Conservation (phyloP, 2,329 filamentous ascomycete genomes). For the Colletotrichum agaves region DNA sequence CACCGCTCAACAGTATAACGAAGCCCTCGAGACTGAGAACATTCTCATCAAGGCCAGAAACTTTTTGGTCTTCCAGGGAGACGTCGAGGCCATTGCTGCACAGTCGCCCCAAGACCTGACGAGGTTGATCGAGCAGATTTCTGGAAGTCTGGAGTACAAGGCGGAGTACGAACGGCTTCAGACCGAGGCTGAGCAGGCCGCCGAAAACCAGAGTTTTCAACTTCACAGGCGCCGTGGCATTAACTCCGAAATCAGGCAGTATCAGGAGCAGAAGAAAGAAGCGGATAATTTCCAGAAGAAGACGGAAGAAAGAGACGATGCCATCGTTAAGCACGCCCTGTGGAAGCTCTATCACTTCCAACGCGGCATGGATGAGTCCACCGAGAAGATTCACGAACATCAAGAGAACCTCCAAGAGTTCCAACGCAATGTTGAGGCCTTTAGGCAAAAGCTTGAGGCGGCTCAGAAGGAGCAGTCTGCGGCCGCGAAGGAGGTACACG, state of each 20-base stretch:
- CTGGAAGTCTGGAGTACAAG: slow-evolving; percentile 94
- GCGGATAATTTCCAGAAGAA: slow-evolving; percentile 94
- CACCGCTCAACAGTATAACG: slow-evolving; percentile 91
- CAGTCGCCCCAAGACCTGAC: slow-evolving; percentile 96
- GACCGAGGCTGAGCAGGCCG: slow-evolving; percentile 83
- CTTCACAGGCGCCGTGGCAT: slow-evolving; percentile 91
- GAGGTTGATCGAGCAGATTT: slow-evolving; percentile 95
- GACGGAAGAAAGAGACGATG: slow-evolving; percentile 88
- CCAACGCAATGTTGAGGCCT: slow-evolving; percentile 86
- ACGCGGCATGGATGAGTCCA: slow-evolving; percentile 90
- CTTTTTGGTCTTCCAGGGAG: slow-evolving; percentile 97
- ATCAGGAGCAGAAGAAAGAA: slow-evolving; percentile 95
- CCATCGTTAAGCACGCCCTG: slow-evolving; percentile 90
- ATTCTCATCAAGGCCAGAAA: slow-evolving; percentile 98
- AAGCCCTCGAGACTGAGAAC: slow-evolving; percentile 90
- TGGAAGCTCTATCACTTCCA: slow-evolving; percentile 99
- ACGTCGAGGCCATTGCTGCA: slow-evolving; percentile 95
- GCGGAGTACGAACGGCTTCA: slow-evolving; percentile 93
- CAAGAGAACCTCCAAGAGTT: slow-evolving; percentile 96
- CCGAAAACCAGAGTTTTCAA: slow-evolving; percentile 89
- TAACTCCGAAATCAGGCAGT: slow-evolving; percentile 97
- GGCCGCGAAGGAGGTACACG: slow-evolving; percentile 79
- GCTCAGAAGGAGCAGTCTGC: slow-evolving; percentile 86
- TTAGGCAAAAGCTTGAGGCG: slow-evolving; percentile 81
- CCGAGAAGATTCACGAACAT: slow-evolving; percentile 88